These are phyloP conservation scores for Hypoxylon sp. DNA, from an alignment of 2,329 filamentous ascomycete genomes.

Conservation along the genomic window DNA sequence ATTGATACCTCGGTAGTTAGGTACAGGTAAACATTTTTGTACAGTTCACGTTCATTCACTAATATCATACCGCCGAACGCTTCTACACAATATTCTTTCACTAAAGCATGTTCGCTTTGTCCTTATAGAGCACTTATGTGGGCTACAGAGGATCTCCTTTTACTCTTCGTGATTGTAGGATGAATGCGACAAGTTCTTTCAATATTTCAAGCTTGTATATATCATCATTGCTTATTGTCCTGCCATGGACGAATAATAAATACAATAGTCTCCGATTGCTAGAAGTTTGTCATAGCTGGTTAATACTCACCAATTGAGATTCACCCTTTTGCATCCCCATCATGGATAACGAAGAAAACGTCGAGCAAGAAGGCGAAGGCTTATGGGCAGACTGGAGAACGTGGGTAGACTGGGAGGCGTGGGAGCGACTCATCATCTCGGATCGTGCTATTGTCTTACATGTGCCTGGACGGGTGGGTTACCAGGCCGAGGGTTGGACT, in stretches of 20 bases:
- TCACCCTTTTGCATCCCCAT: not conserved
- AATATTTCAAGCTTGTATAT: constrained; percentile 8
- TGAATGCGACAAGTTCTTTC: constrained; percentile 23
- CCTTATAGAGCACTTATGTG: not conserved
- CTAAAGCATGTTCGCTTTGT: not conserved
- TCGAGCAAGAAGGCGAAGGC: not conserved
- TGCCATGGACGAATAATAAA: not conserved
- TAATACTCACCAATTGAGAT: not conserved
- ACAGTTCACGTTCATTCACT: not conserved
- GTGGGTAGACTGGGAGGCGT: constrained; percentile 24
- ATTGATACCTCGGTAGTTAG: too few relatives aligned
- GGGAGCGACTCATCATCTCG: constrained; percentile 39
- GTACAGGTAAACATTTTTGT: not conserved
- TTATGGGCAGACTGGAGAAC: too few relatives aligned
- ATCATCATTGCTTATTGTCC: constrained; percentile 19
- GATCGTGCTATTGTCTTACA: constrained; percentile 27
- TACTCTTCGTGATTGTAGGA: not conserved
- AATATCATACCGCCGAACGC: too few relatives aligned
- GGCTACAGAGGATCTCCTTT: not conserved
- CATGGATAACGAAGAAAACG: not conserved
- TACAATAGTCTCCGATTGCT: not conserved
- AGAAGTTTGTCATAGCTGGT: not conserved
- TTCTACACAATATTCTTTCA: not conserved
- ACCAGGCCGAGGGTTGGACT: constrained; percentile 13
- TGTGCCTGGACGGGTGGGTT: not conserved